Percentiles rank a stretch among this genome's conserved stretches.
phyloP scores from a whole-genome alignment of 2,329 filamentous ascomycete genomes.

The Pseudogymnoascus verrucosus region DNA sequence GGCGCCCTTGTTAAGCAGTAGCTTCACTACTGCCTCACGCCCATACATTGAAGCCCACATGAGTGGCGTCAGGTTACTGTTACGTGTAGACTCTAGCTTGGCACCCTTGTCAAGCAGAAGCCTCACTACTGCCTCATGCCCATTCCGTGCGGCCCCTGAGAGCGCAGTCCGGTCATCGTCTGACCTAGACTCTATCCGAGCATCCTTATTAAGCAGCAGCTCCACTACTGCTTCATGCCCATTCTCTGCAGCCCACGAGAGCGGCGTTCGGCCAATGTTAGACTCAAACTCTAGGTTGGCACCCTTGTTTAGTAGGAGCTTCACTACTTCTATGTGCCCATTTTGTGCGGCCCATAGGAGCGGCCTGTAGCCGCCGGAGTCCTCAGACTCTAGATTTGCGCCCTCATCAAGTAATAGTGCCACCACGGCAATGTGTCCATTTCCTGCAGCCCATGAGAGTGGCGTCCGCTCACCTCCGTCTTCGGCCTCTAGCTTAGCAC shows the following conservation, averaged over 20 bases:
- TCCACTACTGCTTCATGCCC: conserved; percentile 15
- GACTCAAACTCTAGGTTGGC: conserved; percentile 2
- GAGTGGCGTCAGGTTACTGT: neutral
- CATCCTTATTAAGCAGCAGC: conserved; percentile 16
- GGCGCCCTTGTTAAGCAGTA: conserved; percentile 5
- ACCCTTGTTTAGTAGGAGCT: conserved; percentile 33
- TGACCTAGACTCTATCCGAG: neutral
- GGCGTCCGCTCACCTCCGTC: neutral
- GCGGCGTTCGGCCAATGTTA: conserved; percentile 5
- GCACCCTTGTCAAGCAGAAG: conserved; percentile 7
- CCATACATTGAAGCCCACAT: neutral
- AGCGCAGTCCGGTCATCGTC: neutral
- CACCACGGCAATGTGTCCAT: neutral
- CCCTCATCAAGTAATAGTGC: neutral
- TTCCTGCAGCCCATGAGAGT: neutral
- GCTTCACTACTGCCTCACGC: neutral
- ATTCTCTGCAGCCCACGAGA: conserved; percentile 10
- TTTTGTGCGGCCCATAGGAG: neutral
- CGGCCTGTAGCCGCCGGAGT: neutral
- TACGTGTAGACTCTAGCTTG: neutral
- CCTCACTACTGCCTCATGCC: neutral
- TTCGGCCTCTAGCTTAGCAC: neutral
- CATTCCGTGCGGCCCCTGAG: neutral
- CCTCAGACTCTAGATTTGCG: neutral
- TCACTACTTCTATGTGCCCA: neutral